phyloP scores from a whole-genome alignment of 192 early-diverging fungal genomes.

The Podila verticillata region DNA sequence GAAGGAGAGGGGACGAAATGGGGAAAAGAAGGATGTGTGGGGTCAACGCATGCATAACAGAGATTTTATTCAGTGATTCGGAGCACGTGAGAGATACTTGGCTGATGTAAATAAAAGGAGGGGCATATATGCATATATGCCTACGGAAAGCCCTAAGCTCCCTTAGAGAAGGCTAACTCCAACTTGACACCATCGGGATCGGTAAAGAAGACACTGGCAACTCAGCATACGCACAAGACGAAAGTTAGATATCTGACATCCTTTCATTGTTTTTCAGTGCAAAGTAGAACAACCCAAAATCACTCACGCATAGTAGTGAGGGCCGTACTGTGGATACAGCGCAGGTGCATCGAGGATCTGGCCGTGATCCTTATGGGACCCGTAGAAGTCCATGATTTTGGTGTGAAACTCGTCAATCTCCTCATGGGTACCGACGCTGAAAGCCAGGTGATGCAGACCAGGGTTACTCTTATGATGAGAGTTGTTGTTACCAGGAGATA shows the following conservation, averaged over 20 bases:
- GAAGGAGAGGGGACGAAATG: no score
- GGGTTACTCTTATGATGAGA: slow-evolving; percentile 34
- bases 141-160: background rate
- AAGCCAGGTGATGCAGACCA: slow-evolving; percentile 30
- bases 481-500: slow-evolving; percentile 20
- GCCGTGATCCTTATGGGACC: slow-evolving; percentile 6
- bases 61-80: no score
- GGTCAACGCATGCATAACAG: no score
- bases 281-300: slow-evolving; percentile 19
- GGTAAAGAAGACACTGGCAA: slow-evolving; percentile 38
- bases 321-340: slow-evolving; percentile 30
- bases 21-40: no score
- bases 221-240: background rate
- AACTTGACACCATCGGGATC: slow-evolving; percentile 38
- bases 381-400: slow-evolving; percentile 36
- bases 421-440: slow-evolving; percentile 13
- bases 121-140: no score
- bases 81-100: no score
- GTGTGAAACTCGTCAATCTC: slow-evolving; percentile 21
- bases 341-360: slow-evolving; percentile 29
- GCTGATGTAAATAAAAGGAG: no score
- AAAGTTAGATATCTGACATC: background rate
- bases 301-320: slow-evolving; percentile 38
- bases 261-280: background rate
- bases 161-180: slow-evolving; percentile 13